Evolutionary conservation across 1,139 yeast genomes (phyloP).

Genomic region (Pichia sp.): DNA sequence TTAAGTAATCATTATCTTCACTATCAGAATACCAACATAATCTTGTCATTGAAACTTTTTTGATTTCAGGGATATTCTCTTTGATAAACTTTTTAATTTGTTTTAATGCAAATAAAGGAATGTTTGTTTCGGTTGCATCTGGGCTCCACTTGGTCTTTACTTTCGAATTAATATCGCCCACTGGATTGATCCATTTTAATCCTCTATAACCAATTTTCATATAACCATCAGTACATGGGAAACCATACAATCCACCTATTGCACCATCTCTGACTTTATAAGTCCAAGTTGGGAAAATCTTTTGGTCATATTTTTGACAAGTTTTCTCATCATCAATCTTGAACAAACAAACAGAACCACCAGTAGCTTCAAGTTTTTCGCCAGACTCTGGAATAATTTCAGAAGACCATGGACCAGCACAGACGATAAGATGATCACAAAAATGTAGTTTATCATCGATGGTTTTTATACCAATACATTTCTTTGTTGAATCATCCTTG

Average conservation of each 20-base stretch:
- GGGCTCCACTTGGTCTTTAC: slow-evolving; percentile 25
- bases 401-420: slow-evolving; percentile 43
- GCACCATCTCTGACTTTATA: slow-evolving; percentile 25
- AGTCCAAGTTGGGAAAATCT: slow-evolving; percentile 26
- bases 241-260: slow-evolving; percentile 30
- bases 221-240: slow-evolving; percentile 26
- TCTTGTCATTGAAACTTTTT: slow-evolving; percentile 21
- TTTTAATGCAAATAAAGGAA: slow-evolving; percentile 23
- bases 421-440: slow-evolving; percentile 37
- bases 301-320: slow-evolving; percentile 16
- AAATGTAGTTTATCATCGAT: slow-evolving; percentile 32
- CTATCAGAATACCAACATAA: slow-evolving; percentile 36
- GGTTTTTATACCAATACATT: slow-evolving; percentile 33
- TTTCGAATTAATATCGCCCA: slow-evolving; percentile 18
- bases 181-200: slow-evolving; percentile 27
- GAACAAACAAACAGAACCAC: slow-evolving; percentile 31
- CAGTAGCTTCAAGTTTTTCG: slow-evolving; percentile 37
- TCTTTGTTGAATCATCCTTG: background rate
- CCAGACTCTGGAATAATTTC: slow-evolving; percentile 35
- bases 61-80: slow-evolving; percentile 25
- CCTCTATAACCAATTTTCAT: slow-evolving; percentile 28
- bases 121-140: slow-evolving; percentile 15
- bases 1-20: slow-evolving; percentile 33
- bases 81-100: slow-evolving; percentile 23
- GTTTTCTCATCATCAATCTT: slow-evolving; percentile 18